Evolutionary conservation across 495 filamentous ascomycete genomes (phyloP), one percentile per base, ranked within the genome.

Genomic region (Penicillium chermesinum): DNA sequence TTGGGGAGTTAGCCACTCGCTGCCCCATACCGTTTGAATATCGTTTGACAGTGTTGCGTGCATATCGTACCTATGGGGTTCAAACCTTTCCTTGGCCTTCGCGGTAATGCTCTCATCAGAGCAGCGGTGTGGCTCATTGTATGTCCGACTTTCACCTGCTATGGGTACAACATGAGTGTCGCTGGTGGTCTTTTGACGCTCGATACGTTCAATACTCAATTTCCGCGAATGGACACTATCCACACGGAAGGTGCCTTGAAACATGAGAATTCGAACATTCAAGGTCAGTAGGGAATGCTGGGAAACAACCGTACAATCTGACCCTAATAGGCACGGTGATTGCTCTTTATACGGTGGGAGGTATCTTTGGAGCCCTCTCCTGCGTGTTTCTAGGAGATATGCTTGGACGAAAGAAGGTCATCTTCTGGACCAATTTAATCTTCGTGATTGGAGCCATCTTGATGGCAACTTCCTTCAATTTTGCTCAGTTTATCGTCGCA

Each of bases 201-300:
- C 10, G 49, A 55, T 30, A 57, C 64, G 9, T 80, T 74, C 55
- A 65, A 66, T 8, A 47, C 54, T 25, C 69, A 69, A 22, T 81
- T 81, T 39, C 77, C 76, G 2, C 47, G 67, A 33, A 76, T 81
- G 65, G 70, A 81, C 46, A 81, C 77, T 6, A 57, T 75, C 13
- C 61, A 71, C 54, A 69, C 69, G 7, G 52, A 52, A 9, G 69
- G 65, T 5, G 57, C 58, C 0, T 20, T 45, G 30, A 46, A 65
- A 21, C 45, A 55, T 22, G 57, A 66, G 7, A 73, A 63, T 25
- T 70, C 70, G 6, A 68, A 61, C 1, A 64, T 75, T 34, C 69
- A 76, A 60, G 68, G 71, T 67, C 25, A 27, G 53, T 58, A 20
- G 17, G 53, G 25, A 19, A 25, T 16, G 0, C 10, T n/a, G 9